Base-by-base conservation (phyloP, 1,139 yeast genomes). In the Sugiyamaella novakii region DNA sequence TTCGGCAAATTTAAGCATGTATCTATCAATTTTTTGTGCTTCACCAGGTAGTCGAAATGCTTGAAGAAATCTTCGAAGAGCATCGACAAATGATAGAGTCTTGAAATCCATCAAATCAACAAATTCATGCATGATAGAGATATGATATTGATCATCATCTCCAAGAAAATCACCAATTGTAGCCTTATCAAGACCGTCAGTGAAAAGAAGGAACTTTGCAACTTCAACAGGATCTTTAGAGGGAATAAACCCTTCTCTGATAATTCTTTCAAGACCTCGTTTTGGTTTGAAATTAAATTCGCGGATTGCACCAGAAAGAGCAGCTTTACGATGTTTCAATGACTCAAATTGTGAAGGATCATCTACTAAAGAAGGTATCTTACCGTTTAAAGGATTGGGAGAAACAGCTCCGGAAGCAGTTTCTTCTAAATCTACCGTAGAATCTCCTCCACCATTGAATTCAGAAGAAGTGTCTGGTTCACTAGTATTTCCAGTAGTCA, bases 1-100 rank as follows among this genome's bases (percentile, higher is more conserved):
- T 66, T 89, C 96, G 2, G 98, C 98, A 73, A 94, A 94, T 63
- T 94, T 92, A 62, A 92, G 78, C 96, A 94, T 88, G 63, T 83
- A 88, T 60, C 99, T 77, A 73, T 94, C 98, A 66, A 94, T 91
- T 64, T 92, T 92, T 69, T 94, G 99, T 1, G 97, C 91, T 70
- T 94, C 99, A 41, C 99, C 99, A 0, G 99, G 98, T 52, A 94
- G 76, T 65, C 98, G 77, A 69, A 94, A 94, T 38, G 83, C 77
- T 65, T 94, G 98, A 53, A 94, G 75, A 62, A 88, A 88, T 8
- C 72, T 73, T 60, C 98, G 79, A 72, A 94, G 74, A 0, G 98
- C 95, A 59, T 84, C 95, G 7, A 91, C 94, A 63, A 92, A 89
- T 1, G 80, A 74, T 55, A 78, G 68, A 42, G 75, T 75, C 11